A percentile compares a stretch with the other conserved stretches of the same genome.
These are phyloP conservation scores for Casuarina equisetifolia DNA, from an alignment of 306 rosid genomes.

Conservation along the genomic window DNA sequence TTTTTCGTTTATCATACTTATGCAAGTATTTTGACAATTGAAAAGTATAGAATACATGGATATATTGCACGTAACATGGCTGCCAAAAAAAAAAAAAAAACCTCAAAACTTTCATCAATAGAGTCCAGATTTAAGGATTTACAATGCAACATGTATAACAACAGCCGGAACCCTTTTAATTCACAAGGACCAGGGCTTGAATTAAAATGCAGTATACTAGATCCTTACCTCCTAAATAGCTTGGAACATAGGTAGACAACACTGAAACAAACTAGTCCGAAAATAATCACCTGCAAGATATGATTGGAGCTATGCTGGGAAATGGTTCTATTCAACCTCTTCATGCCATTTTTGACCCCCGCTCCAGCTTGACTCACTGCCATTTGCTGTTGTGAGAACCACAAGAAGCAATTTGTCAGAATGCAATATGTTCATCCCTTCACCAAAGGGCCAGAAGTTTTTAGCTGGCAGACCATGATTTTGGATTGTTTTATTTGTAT, in stretches of 20 bases:
- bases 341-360: slow-evolving; percentile 35
- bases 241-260: slow-evolving; percentile 35
- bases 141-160: neutral
- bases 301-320: slow-evolving; percentile 29
- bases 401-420: slow-evolving; percentile 21
- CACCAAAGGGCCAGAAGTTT: neutral
- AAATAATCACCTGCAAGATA: slow-evolving; percentile 33
- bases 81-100: neutral
- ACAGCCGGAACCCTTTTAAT: neutral
- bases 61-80: neutral
- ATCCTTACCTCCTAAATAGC: slow-evolving; percentile 22
- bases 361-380: slow-evolving; percentile 37
- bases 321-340: slow-evolving; percentile 29
- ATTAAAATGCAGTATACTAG: neutral
- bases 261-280: slow-evolving; percentile 29
- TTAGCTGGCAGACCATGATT: neutral
- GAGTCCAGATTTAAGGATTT: neutral
- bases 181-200: neutral
- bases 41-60: neutral
- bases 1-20: too few species aligned
- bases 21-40: too few species aligned
- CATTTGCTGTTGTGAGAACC: slow-evolving; percentile 30
- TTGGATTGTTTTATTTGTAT: neutral
- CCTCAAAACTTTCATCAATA: neutral
- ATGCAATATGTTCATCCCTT: neutral